Evolutionary conservation across 2,329 filamentous ascomycete species (phyloP).

Genomic region (Aspergillus uvarum): DNA sequence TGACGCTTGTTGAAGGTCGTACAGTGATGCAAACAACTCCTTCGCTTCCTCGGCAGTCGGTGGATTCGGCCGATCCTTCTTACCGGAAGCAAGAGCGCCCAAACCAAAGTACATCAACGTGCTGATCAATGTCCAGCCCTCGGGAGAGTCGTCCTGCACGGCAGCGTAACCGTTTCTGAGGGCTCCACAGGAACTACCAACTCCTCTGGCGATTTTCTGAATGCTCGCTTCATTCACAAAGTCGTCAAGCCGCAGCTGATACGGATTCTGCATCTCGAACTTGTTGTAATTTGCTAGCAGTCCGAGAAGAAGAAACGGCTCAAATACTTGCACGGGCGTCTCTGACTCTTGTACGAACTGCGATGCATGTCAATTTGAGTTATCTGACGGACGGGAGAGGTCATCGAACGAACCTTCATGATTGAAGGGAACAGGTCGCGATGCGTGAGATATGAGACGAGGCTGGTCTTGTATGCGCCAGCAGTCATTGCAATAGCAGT

Average conservation of each 20-base stretch:
- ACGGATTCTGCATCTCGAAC: constrained; percentile 97
- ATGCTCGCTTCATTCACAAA: constrained; percentile 93
- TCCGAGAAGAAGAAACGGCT: constrained; percentile 79
- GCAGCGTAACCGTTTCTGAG: constrained; percentile 76
- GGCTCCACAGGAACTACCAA: constrained; percentile 69
- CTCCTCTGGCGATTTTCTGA: constrained; percentile 72
- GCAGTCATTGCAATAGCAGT: constrained; percentile 81
- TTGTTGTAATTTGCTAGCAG: constrained; percentile 98
- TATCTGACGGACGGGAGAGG: background rate
- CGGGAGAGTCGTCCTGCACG: constrained; percentile 84
- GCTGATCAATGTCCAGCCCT: constrained; percentile 80
- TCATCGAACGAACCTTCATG: constrained; percentile 69
- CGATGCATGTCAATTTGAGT: constrained; percentile 14
- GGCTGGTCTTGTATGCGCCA: constrained; percentile 91
- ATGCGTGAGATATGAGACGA: constrained; percentile 93
- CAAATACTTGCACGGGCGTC: constrained; percentile 60
- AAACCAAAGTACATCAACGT: constrained; percentile 84
- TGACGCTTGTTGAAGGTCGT: constrained; percentile 13
- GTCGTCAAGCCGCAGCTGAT: constrained; percentile 85
- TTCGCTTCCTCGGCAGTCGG: constrained; percentile 79
- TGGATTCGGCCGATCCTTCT: constrained; percentile 58
- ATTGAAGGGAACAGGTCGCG: constrained; percentile 89
- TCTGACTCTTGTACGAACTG: constrained; percentile 81
- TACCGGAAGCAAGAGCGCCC: constrained; percentile 68
- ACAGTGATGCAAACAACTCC: constrained; percentile 76